A percentile compares a stretch with the other conserved stretches of the same genome.
phyloP scores from a whole-genome alignment of 2,329 filamentous ascomycete genomes.

The Alternaria brassicae region DNA sequence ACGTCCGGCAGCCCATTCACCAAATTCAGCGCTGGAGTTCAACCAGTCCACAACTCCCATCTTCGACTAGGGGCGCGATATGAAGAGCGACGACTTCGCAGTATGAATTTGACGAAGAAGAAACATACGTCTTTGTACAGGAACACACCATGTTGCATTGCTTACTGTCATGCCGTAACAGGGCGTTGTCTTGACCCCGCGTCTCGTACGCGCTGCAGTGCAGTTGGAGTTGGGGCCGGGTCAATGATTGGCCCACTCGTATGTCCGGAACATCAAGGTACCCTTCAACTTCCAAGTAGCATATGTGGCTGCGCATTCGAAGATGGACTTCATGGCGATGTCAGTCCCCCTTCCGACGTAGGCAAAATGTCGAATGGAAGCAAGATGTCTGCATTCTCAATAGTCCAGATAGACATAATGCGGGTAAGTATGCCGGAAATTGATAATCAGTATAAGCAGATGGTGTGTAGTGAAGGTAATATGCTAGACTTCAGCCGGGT shows the following conservation, averaged over 20 bases:
- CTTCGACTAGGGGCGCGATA: not conserved
- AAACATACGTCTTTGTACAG: not conserved
- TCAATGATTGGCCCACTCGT: not conserved
- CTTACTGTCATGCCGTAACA: not conserved
- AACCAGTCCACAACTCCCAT: constrained; percentile 9
- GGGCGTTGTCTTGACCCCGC: not conserved
- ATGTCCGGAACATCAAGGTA: not conserved
- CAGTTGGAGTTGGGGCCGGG: not conserved
- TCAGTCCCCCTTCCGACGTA: not conserved
- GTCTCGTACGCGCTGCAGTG: not conserved
- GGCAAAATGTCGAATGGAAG: not conserved
- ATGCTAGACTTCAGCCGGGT: constrained; percentile 1
- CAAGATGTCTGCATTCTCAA: not conserved
- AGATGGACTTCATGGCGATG: not conserved
- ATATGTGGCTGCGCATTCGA: not conserved
- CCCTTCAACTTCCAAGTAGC: not conserved
- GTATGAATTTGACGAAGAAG: not conserved
- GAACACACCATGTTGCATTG: not conserved
- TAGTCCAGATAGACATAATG: not conserved
- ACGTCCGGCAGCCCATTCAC: constrained; percentile 15
- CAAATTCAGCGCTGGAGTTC: constrained; percentile 15
- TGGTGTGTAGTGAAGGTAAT: constrained; percentile 3
- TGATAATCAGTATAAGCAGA: not conserved
- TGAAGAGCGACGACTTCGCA: not conserved
- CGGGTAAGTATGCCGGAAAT: not conserved